These are phyloP conservation scores for Beauveria sp. DNA, from an alignment of 2,329 filamentous ascomycete species.

Conservation along the genomic window DNA sequence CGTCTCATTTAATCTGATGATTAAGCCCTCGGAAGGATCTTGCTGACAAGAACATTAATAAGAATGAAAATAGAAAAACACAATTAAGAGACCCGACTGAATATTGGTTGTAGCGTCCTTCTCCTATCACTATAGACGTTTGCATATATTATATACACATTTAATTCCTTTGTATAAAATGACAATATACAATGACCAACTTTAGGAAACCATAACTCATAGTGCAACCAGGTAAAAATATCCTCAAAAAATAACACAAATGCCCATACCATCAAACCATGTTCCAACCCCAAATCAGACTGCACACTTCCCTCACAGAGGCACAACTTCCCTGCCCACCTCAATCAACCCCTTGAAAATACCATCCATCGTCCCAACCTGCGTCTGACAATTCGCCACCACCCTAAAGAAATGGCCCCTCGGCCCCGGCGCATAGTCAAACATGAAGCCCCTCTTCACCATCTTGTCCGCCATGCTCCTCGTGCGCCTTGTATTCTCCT, in stretches of 20 bases:
- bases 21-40: too few relatives aligned
- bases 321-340: constrained; percentile 24
- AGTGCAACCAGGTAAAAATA: not conserved
- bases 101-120: too few relatives aligned
- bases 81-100: too few relatives aligned
- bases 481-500: constrained; percentile 42
- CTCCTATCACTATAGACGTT: not conserved
- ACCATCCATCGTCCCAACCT: constrained; percentile 42
- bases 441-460: constrained; percentile 48
- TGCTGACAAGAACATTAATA: too few relatives aligned
- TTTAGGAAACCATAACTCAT: not conserved
- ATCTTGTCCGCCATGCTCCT: constrained; percentile 39
- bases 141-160: not conserved
- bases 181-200: not conserved
- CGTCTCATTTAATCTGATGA: too few relatives aligned
- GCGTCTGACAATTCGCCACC: constrained; percentile 50
- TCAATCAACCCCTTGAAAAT: constrained; percentile 45
- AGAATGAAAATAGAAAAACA: too few relatives aligned
- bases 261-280: not conserved
- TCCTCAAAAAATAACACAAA: not conserved
- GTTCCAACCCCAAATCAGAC: not conserved
- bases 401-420: constrained; percentile 50
- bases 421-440: constrained; percentile 51
- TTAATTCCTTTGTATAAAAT: not conserved
- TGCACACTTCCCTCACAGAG: not conserved